Evolutionary conservation across 2,329 filamentous ascomycete species (phyloP).

Genomic region (Neopestalotiopsis sp.): DNA sequence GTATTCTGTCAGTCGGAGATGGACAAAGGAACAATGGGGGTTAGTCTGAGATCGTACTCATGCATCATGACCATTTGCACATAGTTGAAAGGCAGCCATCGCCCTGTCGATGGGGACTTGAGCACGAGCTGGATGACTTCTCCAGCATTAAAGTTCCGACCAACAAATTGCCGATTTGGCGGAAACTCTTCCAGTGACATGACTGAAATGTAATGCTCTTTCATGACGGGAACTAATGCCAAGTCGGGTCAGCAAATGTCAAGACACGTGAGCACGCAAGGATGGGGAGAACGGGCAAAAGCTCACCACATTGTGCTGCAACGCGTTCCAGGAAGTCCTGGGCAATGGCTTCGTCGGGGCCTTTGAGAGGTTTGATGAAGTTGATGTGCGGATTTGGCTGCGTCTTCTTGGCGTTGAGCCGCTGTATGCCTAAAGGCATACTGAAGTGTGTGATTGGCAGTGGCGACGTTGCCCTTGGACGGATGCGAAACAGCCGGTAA

Average conservation of each 20-base stretch:
- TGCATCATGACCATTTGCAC: slow-evolving; percentile 98
- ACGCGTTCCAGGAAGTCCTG: slow-evolving; percentile 78
- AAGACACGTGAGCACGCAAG: not conserved
- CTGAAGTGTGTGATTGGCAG: slow-evolving; percentile 18
- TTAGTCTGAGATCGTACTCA: slow-evolving; percentile 51
- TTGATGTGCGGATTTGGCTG: slow-evolving; percentile 80
- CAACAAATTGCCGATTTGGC: slow-evolving; percentile 82
- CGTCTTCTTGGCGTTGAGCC: slow-evolving; percentile 76
- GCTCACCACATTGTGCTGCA: slow-evolving; percentile 76
- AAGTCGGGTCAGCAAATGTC: not conserved
- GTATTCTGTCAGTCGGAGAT: not conserved
- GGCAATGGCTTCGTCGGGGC: slow-evolving; percentile 65
- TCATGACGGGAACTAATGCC: slow-evolving; percentile 69
- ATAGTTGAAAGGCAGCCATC: slow-evolving; percentile 82
- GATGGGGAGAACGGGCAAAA: slow-evolving; percentile 4
- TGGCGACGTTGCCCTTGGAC: too few species aligned
- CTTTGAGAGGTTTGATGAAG: slow-evolving; percentile 82
- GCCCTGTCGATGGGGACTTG: slow-evolving; percentile 65
- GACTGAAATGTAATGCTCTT: slow-evolving; percentile 66
- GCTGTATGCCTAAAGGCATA: slow-evolving; percentile 81
- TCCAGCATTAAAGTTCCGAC: slow-evolving; percentile 89
- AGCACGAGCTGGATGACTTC: slow-evolving; percentile 88
- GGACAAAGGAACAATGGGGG: not conserved
- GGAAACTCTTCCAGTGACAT: slow-evolving; percentile 81
- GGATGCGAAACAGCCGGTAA: too few species aligned